Evolutionary conservation across 2,329 filamentous ascomycete genomes (phyloP), one percentile per base, ranked within the genome.

Genomic region (Fusarium dimerum): DNA sequence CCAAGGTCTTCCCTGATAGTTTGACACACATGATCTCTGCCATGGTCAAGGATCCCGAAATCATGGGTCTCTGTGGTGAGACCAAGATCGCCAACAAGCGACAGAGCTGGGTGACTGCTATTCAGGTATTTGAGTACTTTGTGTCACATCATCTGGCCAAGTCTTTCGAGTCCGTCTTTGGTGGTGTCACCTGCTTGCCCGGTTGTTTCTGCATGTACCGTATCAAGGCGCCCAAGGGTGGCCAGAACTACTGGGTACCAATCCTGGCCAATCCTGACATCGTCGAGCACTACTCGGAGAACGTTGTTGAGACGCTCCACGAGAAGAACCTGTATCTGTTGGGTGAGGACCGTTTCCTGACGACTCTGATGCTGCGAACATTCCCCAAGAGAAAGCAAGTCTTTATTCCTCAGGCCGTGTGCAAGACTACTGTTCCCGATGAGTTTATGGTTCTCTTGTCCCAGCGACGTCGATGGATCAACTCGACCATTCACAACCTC

Each of bases 121-220:
- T 99, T 65, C 94, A 99, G 74, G 95, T 99, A 29, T 99, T 99
- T 68, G 94, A 99, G 78, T 97, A 97, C 78, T 99, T 97, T 78
- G 94, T 99, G 75, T 97, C 94, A 2, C 94, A 99, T 73, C 95
- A 99, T 72, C 82, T 95, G 66, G 85, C 92, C 67, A 99, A 99
- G 76, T 92, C 93, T 5, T 99, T 99, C 75, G 94, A 99, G 73
- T 97, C 92, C 1, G 89, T 97, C 61, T 99, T 99, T 73, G 94
- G 94, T 75, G 94, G 94, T 88, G 94, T 99, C 55, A 99, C 94
- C 59, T 99, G 94, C 81, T 80, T 99, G 63, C 94, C 94, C 15
- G 94, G 94, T 60, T 99, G 94, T 80, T 99, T 99, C 86, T 97
- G 92, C 81, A 99, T 99, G 95, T 99, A 99, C 78, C 90, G 94